These are phyloP conservation scores for Tuber umbilicatum DNA, from an alignment of 495 filamentous ascomycete genomes.

Conservation along the genomic window DNA sequence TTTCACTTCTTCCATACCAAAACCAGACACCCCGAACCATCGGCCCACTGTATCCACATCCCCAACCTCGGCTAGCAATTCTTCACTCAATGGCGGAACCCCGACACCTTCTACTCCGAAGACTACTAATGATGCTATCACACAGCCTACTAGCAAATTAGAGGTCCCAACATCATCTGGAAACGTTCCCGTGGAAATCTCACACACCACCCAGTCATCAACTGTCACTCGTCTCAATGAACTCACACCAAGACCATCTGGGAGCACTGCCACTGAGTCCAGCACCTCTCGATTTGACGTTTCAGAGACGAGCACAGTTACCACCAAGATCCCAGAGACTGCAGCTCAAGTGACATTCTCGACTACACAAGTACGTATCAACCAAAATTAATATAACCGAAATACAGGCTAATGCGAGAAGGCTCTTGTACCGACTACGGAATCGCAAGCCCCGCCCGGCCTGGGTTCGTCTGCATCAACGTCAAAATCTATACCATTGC, in stretches of 20 bases:
- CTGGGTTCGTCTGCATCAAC: background rate
- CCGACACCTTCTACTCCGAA: background rate
- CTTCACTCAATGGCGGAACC: background rate
- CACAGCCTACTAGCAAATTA: background rate
- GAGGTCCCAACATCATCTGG: background rate
- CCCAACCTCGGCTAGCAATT: background rate
- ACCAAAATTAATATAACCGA: background rate
- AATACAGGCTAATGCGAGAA: background rate
- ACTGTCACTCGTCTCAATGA: background rate
- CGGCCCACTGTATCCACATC: background rate
- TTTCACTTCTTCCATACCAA: background rate
- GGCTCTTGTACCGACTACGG: background rate
- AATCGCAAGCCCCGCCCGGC: background rate
- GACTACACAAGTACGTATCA: background rate
- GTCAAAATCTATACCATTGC: background rate
- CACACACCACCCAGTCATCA: background rate
- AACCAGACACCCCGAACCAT: background rate
- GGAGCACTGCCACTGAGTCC: background rate
- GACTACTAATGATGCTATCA: background rate
- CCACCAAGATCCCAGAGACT: background rate
- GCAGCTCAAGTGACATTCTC: background rate
- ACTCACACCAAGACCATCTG: background rate
- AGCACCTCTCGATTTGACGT: background rate
- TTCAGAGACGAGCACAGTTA: background rate
- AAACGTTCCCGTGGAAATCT: background rate